Evolutionary conservation across 257 asterid species (phyloP).

Genomic region (Cordia subcordata): DNA sequence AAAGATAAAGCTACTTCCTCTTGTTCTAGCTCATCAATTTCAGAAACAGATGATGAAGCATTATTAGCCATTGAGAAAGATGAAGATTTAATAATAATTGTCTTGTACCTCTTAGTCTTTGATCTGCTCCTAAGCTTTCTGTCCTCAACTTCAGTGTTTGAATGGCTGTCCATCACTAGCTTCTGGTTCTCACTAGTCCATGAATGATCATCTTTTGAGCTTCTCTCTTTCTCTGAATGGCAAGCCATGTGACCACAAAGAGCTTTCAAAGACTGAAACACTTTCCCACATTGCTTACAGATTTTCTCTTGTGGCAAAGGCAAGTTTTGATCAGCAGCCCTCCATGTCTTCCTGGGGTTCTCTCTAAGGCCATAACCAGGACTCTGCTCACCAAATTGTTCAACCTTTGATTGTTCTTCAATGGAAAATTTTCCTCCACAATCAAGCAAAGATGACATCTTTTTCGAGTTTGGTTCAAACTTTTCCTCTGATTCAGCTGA

Average conservation of each 20-base stretch:
- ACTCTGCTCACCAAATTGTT: slow-evolving; percentile 38
- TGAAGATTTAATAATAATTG: slow-evolving; percentile 35
- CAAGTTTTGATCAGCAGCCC: slow-evolving; percentile 45
- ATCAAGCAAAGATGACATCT: slow-evolving; percentile 26
- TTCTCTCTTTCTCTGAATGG: slow-evolving; percentile 69
- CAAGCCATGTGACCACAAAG: slow-evolving; percentile 98
- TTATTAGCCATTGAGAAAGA: slow-evolving; percentile 30
- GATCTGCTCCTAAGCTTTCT: slow-evolving; percentile 37
- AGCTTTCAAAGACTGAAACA: slow-evolving; percentile 83
- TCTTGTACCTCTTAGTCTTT: slow-evolving; percentile 49
- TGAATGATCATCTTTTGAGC: slow-evolving; percentile 60
- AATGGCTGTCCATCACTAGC: slow-evolving; percentile 44
- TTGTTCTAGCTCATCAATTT: slow-evolving; percentile 68
- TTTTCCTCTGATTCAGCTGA: slow-evolving; percentile 56
- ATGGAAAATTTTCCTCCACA: slow-evolving; percentile 9
- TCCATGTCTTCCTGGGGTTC: slow-evolving; percentile 89
- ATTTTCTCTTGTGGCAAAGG: slow-evolving; percentile 50
- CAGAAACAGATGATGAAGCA: slow-evolving; percentile 61
- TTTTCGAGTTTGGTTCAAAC: slow-evolving; percentile 30
- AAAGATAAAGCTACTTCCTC: slow-evolving; percentile 80
- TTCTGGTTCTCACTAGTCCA: slow-evolving; percentile 77
- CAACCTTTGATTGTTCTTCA: slow-evolving; percentile 17
- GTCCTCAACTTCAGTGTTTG: slow-evolving; percentile 72
- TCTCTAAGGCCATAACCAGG: slow-evolving; percentile 60
- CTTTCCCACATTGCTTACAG: slow-evolving; percentile 94